Base-by-base conservation (phyloP, 1,139 yeast genomes). In the Yamadazyma aaseri region DNA sequence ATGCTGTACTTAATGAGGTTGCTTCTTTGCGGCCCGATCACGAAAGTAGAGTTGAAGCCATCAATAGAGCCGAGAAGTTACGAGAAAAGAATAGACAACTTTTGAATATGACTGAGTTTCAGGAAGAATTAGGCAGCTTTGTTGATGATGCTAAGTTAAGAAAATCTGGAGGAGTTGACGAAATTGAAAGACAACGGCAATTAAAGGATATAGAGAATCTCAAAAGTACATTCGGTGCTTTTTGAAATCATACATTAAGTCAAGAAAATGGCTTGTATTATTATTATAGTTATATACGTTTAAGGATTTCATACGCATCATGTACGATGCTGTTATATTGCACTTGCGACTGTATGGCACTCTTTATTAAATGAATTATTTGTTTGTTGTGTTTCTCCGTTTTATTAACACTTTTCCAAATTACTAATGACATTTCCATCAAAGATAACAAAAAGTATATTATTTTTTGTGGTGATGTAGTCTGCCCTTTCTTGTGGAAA, bases 141-240 rank as follows among this genome's bases (percentile, higher is more conserved):
- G 96, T 90, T 4, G 89, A 71, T 7, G 92, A 81, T 33, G 72
- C 76, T 24, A 83, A 74, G 50, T 67, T 89, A 39, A 86, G 85
- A 51, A 82, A 78, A 44, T 78, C 87, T 20, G 97, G 97, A 3
- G 97, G 97, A 3, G 73, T 89, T 25, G 94, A 83, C 40, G 97
- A 89, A 47, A 65, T 86, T 13, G 97, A 90, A 49, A 70, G 87
- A 38, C 51, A 71, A 33, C 69, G 96, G 43, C 71, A 68, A 49
- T 61, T 73, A 40, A 81, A 83, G 41, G 96, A 90, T 57, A 74
- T 68, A 33, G 81, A 80, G 45, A 82, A 82, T 49, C 56, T 83
- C 39, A 78, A 79, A 47, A 75, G 60, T 40, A 54, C 68, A 3
- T 20, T 28, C 14, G 24, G 23, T 4, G 30, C 24, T 6, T 13